phyloP scores from a whole-genome alignment of 140 eudicot genomes.

The Stevia rebaudiana region DNA sequence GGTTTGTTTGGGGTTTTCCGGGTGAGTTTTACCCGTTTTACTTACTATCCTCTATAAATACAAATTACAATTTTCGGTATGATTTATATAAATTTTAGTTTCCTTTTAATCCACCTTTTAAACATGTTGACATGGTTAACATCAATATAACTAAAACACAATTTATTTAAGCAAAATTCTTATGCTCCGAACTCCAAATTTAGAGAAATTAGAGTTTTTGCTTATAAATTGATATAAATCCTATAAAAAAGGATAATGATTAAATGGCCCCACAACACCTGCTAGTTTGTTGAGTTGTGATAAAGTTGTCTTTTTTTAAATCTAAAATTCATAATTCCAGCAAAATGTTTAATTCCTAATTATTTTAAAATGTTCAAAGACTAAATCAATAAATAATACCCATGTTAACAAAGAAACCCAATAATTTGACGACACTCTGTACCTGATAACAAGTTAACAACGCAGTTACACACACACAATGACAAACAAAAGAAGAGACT shows the following conservation, averaged over 20 bases:
- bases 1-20: too few species aligned
- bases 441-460: conserved; percentile 41
- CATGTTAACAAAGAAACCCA: conserved; percentile 11
- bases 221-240: neutral
- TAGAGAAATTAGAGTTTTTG: neutral
- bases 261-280: neutral
- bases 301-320: neutral
- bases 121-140: too few species aligned
- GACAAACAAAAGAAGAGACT: conserved; percentile 20
- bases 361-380: neutral
- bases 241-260: neutral
- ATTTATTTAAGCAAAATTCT: too few species aligned
- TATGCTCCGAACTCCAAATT: neutral
- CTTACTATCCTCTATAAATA: too few species aligned
- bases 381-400: neutral
- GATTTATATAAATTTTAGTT: too few species aligned
- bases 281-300: neutral
- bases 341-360: neutral
- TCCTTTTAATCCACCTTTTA: too few species aligned
- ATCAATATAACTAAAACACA: too few species aligned
- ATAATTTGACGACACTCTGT: conserved; percentile 34
- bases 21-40: too few species aligned
- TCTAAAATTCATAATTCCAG: neutral
- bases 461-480: too few species aligned
- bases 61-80: too few species aligned